A percentile compares a stretch with the other conserved stretches of the same genome.
These are phyloP conservation scores for Blastobotrys petasosporus DNA, from an alignment of 1,139 yeast genomes.

Conservation along the genomic window DNA sequence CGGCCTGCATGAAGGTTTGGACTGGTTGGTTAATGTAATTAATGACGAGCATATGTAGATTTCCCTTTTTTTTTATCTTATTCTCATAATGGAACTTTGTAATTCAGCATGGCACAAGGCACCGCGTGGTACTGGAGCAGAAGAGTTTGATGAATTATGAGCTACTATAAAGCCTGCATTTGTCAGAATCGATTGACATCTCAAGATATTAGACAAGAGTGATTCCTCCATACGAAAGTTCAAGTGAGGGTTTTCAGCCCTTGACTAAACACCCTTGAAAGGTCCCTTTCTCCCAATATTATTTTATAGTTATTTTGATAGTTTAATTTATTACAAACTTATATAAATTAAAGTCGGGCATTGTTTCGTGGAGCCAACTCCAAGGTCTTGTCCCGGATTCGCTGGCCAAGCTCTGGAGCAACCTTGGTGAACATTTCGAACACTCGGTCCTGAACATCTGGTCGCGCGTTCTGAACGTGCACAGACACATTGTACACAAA, in stretches of 20 bases:
- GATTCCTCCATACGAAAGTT: no score
- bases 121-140: no score
- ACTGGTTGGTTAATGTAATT: slow-evolving; percentile 95
- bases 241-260: no score
- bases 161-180: no score
- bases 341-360: slow-evolving; percentile 10
- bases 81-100: neutral
- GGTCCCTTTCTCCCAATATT: no score
- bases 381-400: slow-evolving; percentile 58
- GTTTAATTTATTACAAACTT: neutral
- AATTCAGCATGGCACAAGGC: neutral
- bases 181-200: no score
- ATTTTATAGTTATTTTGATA: neutral
- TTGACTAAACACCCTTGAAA: no score
- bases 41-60: slow-evolving; percentile 54
- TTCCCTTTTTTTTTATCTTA: neutral
- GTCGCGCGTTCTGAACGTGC: slow-evolving; percentile 65
- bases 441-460: slow-evolving; percentile 73
- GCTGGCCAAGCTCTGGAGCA: slow-evolving; percentile 54
- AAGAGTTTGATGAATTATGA: no score
- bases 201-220: no score
- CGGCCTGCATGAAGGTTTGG: slow-evolving; percentile 92
- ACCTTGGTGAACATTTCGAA: slow-evolving; percentile 73
- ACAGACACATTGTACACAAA: slow-evolving; percentile 79
- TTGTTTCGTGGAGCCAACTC: slow-evolving; percentile 46